Evolutionary conservation across 2,329 filamentous ascomycete species (phyloP).

Genomic region (Aspergillus hortae): DNA sequence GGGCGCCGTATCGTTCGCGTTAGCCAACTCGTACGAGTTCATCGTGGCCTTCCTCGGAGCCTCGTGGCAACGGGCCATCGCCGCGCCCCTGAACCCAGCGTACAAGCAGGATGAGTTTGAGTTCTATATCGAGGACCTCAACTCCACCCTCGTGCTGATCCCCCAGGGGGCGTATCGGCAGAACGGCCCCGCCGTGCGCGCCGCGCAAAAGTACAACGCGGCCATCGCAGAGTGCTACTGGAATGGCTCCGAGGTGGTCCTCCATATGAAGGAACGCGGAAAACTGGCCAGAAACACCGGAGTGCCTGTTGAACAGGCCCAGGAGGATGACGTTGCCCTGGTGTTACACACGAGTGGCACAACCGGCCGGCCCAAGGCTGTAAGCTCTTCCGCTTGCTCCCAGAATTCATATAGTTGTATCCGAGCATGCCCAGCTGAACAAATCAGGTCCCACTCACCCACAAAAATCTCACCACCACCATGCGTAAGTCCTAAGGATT

Average conservation of each 20-base stretch:
- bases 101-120: constrained; percentile 91
- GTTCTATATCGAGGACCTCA: constrained; percentile 86
- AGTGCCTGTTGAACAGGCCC: constrained; percentile 51
- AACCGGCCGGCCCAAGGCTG: constrained; percentile 80
- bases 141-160: constrained; percentile 73
- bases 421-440: constrained; percentile 4
- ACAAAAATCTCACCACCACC: constrained; percentile 74
- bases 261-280: constrained; percentile 75
- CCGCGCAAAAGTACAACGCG: constrained; percentile 73
- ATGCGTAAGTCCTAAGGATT: constrained; percentile 57
- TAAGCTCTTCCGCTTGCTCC: constrained; percentile 34
- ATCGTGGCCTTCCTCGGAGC: constrained; percentile 82
- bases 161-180: constrained; percentile 66
- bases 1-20: constrained; percentile 75
- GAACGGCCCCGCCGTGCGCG: constrained; percentile 68
- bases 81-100: constrained; percentile 79
- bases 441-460: constrained; percentile 66
- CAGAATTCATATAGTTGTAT: background rate
- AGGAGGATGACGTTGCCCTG: constrained; percentile 75
- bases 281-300: constrained; percentile 56
- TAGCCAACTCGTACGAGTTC: constrained; percentile 83
- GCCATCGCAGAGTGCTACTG: constrained; percentile 87
- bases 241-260: constrained; percentile 65
- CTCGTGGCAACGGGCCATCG: constrained; percentile 78
- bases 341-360: constrained; percentile 83